Evolutionary conservation across 1,139 yeast genomes (phyloP).

Genomic region (Saccharomyces hybrid): DNA sequence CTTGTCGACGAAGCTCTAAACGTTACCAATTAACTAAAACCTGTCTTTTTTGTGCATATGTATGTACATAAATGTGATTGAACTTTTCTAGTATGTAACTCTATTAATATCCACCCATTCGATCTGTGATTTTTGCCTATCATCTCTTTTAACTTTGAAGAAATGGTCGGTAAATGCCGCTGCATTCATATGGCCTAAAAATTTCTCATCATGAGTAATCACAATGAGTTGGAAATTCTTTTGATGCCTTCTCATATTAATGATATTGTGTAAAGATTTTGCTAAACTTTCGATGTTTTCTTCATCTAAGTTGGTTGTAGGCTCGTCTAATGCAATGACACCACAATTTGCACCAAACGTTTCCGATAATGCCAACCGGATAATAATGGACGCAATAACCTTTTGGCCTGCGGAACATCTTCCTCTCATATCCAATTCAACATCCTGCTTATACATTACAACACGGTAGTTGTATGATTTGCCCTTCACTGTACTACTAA

Average conservation of each 20-base stretch:
- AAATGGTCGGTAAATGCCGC: slow-evolving; percentile 82
- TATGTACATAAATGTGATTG: not conserved
- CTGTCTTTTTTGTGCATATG: not conserved
- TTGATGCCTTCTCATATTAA: slow-evolving; percentile 67
- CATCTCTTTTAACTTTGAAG: slow-evolving; percentile 73
- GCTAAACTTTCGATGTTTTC: slow-evolving; percentile 89
- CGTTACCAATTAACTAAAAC: not conserved
- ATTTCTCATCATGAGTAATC: slow-evolving; percentile 92
- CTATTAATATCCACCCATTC: slow-evolving; percentile 40
- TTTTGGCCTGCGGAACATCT: slow-evolving; percentile 98
- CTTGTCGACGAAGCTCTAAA: slow-evolving; percentile 1
- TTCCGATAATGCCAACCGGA: slow-evolving; percentile 86
- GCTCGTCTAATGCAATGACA: slow-evolving; percentile 92
- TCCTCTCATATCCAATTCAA: slow-evolving; percentile 95
- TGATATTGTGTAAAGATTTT: slow-evolving; percentile 64
- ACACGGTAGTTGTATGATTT: slow-evolving; percentile 86
- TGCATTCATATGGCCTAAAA: slow-evolving; percentile 78
- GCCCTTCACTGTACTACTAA: slow-evolving; percentile 45
- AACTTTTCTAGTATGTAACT: slow-evolving; percentile 26
- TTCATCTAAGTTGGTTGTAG: slow-evolving; percentile 89
- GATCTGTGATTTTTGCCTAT: slow-evolving; percentile 70
- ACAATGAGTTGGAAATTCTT: slow-evolving; percentile 88
- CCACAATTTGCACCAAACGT: slow-evolving; percentile 95
- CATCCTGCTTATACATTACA: slow-evolving; percentile 88
- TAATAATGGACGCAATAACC: slow-evolving; percentile 85